Evolutionary conservation across 768 basidiomycete genomes (phyloP).

Genomic region (Rhodotorula toruloides): DNA sequence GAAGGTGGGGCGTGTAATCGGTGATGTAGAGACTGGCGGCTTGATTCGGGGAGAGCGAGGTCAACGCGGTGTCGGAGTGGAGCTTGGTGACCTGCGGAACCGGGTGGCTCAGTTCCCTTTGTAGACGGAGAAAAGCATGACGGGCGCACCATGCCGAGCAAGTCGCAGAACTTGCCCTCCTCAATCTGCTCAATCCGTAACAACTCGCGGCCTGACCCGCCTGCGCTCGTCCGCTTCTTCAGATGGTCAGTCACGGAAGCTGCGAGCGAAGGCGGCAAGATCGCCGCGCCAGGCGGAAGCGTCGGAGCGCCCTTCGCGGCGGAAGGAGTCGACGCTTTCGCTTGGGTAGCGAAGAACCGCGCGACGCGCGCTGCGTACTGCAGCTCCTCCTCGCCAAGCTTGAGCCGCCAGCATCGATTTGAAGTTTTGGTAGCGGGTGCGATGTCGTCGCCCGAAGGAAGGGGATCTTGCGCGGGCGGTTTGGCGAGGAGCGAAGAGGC

Average conservation of each 20-base stretch:
- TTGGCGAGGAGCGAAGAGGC: neutral
- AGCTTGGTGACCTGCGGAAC: neutral
- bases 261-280: no score
- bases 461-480: neutral
- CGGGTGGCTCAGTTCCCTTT: no score
- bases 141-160: conserved; percentile 13
- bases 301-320: neutral
- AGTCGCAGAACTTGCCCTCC: conserved; percentile 9
- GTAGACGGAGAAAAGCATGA: neutral
- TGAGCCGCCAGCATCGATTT: no score
- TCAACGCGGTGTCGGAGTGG: neutral
- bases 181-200: neutral
- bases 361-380: conserved; percentile 5
- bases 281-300: neutral
- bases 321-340: neutral
- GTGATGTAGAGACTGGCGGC: conserved; percentile 11
- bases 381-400: neutral
- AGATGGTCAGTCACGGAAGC: neutral
- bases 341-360: neutral
- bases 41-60: neutral
- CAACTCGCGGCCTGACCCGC: neutral
- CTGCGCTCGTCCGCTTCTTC: no score
- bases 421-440: neutral
- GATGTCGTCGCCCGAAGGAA: neutral
- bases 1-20: conserved; percentile 15